These are phyloP conservation scores for Arctium lappa DNA, from an alignment of 129 eudicot genomes.

Conservation along the genomic window DNA sequence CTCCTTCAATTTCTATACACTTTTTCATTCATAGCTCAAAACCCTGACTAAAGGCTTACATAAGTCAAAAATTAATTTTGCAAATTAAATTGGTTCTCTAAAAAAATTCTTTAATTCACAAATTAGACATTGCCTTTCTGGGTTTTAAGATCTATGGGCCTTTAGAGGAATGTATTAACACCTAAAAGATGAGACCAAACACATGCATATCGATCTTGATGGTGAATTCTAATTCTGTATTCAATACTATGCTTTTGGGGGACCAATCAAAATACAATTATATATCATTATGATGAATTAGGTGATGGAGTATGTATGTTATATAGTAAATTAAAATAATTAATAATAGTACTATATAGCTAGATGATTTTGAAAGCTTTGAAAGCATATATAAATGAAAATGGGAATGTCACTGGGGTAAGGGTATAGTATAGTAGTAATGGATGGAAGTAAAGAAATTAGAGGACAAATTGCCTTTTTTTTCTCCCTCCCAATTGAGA, in stretches of 20 bases:
- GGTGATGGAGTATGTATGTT: not conserved
- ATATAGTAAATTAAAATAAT: no score
- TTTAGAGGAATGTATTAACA: constrained; percentile 15
- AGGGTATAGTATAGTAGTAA: not conserved
- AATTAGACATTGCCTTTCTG: constrained; percentile 5
- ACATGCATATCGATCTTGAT: not conserved
- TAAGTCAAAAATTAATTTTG: not conserved
- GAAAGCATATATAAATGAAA: not conserved
- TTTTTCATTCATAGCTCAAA: not conserved
- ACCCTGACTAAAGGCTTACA: not conserved
- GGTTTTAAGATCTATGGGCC: not conserved
- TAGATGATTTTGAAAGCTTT: not conserved
- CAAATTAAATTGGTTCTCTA: no score
- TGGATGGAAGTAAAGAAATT: constrained; percentile 6
- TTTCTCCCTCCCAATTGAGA: constrained; percentile 16
- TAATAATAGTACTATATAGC: no score
- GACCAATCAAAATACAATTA: not conserved
- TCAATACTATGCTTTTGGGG: constrained; percentile 20
- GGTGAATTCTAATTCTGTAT: constrained; percentile 22
- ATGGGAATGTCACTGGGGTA: not conserved
- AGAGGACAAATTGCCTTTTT: constrained; percentile 31
- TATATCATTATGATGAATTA: not conserved
- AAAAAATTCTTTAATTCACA: not conserved
- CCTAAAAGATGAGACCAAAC: constrained; percentile 7
- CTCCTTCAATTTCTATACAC: no score